Base-by-base conservation (phyloP, 495 filamentous ascomycete species). In the Achaetomiella virescens region DNA sequence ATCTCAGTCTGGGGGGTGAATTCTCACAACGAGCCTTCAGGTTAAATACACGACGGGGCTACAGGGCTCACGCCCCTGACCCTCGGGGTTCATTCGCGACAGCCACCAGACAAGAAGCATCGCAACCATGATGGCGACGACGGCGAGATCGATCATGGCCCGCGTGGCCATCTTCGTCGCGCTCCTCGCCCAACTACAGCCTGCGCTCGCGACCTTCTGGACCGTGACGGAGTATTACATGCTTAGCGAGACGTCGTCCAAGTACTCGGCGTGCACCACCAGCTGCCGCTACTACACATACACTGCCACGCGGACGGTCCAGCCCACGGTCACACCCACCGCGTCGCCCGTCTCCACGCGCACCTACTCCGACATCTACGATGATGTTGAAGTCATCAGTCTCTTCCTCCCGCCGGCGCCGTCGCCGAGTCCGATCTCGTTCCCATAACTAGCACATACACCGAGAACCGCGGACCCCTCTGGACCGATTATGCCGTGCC, bases 401-500 rank as follows among this genome's bases (percentile, higher is more conserved):
- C 48, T 75, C 35, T 57, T 72, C n/a, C 74, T 45, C 61, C 70
- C 5, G 61, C 64, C 14, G 68, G 59, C 17, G 59, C 60, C 8
- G 66, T 70, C 10, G 51, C 41, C n/a, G 12, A 35, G 10, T 24
- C 21, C 11, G 55, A 56, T 22, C 14, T 64, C n/a, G 18, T 49
- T n/a, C n/a, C n/a, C 35, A 51, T 21, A 48, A 42, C 48, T 11
- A 57, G 51, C 22, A 52, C 62, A 4, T 58, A 58, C 29, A 42
- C 18, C 24, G 14, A 42, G 12, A 18, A 24, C 1, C 9, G 4
- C 35, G 42, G n/a, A n/a, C n/a, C n/a, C 31, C 48, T 59, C 24
- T 59, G 35, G 21, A 75, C 67, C 14, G 47, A 65, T 38, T 75
- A 67, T 41, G 65, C 65, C 15, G 64, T 72, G 33, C 65, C 68